Conservation (phyloP, 1,139 yeast species). For the Blastobotrys arbuscula region DNA sequence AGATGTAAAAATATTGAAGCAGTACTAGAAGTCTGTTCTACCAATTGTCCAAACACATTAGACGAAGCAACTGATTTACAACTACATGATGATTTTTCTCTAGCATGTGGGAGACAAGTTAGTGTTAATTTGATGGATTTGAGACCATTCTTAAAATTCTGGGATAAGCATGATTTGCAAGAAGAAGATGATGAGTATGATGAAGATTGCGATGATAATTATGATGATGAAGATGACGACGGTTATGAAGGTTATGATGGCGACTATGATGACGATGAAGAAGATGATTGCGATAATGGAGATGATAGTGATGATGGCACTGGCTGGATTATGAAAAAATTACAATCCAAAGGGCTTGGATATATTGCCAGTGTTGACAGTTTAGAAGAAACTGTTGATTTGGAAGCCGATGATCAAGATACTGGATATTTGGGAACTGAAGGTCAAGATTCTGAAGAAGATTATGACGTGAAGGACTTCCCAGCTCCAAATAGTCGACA, state of each 20-base stretch:
- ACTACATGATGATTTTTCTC: constrained; percentile 13
- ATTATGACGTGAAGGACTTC: no score
- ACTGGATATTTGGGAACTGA: neutral
- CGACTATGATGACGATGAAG: constrained; percentile 13
- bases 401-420: neutral
- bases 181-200: constrained; percentile 19
- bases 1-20: constrained; percentile 23
- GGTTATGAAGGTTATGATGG: constrained; percentile 10
- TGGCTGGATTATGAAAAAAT: constrained; percentile 18
- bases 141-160: constrained; percentile 6
- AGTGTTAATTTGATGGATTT: constrained; percentile 2
- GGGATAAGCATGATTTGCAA: constrained; percentile 7
- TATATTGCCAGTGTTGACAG: neutral
- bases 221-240: constrained; percentile 7
- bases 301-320: constrained; percentile 31
- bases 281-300: constrained; percentile 31
- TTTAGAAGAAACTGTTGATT: neutral
- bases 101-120: constrained; percentile 20
- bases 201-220: constrained; percentile 3
- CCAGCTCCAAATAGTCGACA: neutral
- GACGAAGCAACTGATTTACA: neutral
- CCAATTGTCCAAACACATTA: constrained; percentile 14
- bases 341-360: constrained; percentile 2
- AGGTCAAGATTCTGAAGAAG: neutral
- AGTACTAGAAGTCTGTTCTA: constrained; percentile 22